phyloP scores from a whole-genome alignment of 2,329 filamentous ascomycete genomes.

The Cryphonectria parasitica region DNA sequence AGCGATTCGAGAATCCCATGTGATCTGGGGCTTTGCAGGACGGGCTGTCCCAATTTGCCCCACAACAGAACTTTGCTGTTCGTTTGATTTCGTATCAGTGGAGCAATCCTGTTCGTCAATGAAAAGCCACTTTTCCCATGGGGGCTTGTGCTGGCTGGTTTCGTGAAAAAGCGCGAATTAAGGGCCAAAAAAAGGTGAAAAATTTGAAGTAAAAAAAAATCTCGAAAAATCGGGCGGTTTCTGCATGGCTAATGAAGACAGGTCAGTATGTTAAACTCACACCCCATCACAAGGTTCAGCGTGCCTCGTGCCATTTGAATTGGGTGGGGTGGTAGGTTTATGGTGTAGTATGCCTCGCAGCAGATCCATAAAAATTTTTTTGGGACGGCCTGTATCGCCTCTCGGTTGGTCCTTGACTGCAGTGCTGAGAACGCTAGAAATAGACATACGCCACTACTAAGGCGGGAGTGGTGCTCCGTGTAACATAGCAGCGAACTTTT shows the following conservation, averaged over 20 bases:
- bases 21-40: background rate
- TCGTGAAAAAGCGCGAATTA: background rate
- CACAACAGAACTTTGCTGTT: slow-evolving; percentile 5
- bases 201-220: background rate
- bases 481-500: background rate
- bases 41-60: background rate
- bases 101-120: background rate
- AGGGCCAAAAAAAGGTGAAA: background rate
- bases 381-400: background rate
- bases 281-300: background rate
- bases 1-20: slow-evolving; percentile 10
- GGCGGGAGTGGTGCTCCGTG: background rate
- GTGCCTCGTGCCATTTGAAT: slow-evolving; percentile 6
- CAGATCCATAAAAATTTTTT: background rate
- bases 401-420: background rate
- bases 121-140: background rate
- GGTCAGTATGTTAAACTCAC: background rate
- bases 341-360: background rate
- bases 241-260: background rate
- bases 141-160: background rate
- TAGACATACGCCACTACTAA: background rate
- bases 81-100: slow-evolving; percentile 10
- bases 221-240: background rate
- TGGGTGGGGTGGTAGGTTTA: slow-evolving; percentile 1
- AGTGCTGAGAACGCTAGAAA: background rate